A percentile compares a stretch with the other conserved stretches of the same genome.
phyloP scores from a whole-genome alignment of 2,329 filamentous ascomycete genomes.

The Ophiocordyceps unilateralis region DNA sequence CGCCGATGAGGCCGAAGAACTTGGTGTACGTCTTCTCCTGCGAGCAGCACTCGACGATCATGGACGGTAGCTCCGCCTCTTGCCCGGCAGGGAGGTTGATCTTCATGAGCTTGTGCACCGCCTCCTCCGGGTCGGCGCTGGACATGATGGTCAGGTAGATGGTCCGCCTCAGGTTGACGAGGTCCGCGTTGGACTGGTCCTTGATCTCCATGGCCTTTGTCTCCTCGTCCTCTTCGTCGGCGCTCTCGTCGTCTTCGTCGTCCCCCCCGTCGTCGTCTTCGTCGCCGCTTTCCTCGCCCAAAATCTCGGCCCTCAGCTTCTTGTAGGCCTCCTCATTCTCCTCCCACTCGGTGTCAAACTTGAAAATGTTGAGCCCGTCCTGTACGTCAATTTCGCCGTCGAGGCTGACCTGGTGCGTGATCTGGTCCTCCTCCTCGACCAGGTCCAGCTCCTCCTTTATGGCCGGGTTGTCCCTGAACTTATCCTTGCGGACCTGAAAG shows the following conservation, averaged over 20 bases:
- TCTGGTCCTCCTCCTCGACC: slow-evolving; percentile 95
- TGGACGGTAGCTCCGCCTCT: slow-evolving; percentile 80
- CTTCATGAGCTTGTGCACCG: slow-evolving; percentile 91
- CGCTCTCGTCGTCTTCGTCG: slow-evolving; percentile 47
- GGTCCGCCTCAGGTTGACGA: slow-evolving; percentile 81
- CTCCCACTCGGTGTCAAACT: slow-evolving; percentile 79
- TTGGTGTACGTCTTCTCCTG: slow-evolving; percentile 96
- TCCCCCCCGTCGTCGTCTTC: slow-evolving; percentile 45
- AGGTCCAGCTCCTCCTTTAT: slow-evolving; percentile 86
- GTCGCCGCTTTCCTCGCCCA: slow-evolving; percentile 81
- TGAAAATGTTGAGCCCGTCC: slow-evolving; percentile 88
- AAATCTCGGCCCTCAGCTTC: slow-evolving; percentile 78
- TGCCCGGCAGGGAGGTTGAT: slow-evolving; percentile 74
- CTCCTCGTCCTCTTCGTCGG: slow-evolving; percentile 59
- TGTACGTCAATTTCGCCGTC: slow-evolving; percentile 75
- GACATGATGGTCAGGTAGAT: slow-evolving; percentile 98
- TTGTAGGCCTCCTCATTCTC: slow-evolving; percentile 82
- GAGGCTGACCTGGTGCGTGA: slow-evolving; percentile 71
- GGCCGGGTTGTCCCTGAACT: slow-evolving; percentile 86
- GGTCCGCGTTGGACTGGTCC: slow-evolving; percentile 89
- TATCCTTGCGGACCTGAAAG: slow-evolving; percentile 91
- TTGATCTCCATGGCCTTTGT: slow-evolving; percentile 86
- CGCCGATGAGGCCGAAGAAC: slow-evolving; percentile 87
- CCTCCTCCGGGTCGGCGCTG: slow-evolving; percentile 89
- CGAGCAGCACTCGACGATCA: slow-evolving; percentile 93